These are phyloP conservation scores for Melaleuca alternifolia DNA, from an alignment of 345 rosid genomes.

Conservation along the genomic window DNA sequence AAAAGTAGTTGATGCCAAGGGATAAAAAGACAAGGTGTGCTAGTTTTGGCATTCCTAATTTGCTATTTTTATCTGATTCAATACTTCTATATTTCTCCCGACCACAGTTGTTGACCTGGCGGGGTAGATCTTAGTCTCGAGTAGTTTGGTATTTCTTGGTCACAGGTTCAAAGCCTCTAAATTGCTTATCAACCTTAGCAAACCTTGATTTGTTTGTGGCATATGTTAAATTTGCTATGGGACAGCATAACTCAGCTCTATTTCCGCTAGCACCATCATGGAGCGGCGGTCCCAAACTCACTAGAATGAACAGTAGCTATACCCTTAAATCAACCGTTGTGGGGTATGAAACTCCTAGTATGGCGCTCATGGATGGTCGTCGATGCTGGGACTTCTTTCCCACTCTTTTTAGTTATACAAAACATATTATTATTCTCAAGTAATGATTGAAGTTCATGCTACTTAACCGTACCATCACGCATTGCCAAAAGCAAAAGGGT, in stretches of 20 bases:
- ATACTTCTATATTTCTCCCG: neutral
- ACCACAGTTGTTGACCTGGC: neutral
- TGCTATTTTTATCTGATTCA: neutral
- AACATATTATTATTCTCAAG: neutral
- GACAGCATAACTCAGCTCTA: neutral
- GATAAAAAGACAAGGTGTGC: neutral
- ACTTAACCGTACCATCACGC: neutral
- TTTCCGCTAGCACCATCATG: neutral
- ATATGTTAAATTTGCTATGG: neutral
- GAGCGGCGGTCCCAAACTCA: neutral
- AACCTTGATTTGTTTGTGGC: neutral
- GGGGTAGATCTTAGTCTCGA: neutral
- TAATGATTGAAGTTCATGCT: neutral
- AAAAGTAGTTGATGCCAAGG: neutral
- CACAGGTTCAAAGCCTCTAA: neutral
- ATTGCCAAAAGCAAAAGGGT: neutral
- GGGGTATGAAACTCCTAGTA: neutral
- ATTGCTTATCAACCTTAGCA: neutral
- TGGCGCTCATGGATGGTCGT: neutral
- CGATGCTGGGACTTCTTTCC: rapidly evolving
- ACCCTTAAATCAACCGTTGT: neutral
- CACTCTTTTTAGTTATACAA: neutral
- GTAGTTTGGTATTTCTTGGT: neutral
- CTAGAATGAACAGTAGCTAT: neutral
- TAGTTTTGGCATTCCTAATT: neutral